phyloP scores from a whole-genome alignment of 257 asterid species.

The Solanum raphanifolium region DNA sequence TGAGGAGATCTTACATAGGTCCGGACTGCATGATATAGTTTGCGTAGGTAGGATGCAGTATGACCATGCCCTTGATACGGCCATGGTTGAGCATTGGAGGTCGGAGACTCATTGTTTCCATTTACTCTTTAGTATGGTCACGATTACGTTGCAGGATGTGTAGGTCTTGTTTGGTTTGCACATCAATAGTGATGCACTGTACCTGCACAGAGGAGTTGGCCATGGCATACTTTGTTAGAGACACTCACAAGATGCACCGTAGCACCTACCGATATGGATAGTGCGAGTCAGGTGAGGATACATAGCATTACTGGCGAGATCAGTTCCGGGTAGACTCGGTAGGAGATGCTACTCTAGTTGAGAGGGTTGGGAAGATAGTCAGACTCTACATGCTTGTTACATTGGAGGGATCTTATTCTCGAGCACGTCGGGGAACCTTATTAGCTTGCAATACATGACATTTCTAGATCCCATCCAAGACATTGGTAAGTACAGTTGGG shows the following conservation, averaged over 20 bases:
- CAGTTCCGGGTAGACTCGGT: neutral
- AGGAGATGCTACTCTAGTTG: neutral
- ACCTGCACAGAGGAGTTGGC: neutral
- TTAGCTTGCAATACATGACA: neutral
- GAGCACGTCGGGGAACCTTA: neutral
- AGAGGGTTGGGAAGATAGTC: neutral
- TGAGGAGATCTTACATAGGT: neutral
- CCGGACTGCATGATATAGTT: neutral
- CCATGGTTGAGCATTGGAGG: neutral
- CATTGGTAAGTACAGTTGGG: neutral
- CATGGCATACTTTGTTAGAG: neutral
- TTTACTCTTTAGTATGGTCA: neutral
- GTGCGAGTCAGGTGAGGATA: neutral
- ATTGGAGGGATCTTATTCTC: neutral
- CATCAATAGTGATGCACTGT: neutral
- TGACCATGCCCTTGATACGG: neutral
- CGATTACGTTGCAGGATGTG: neutral
- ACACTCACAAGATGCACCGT: neutral
- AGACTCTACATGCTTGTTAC: neutral
- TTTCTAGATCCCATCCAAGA: neutral
- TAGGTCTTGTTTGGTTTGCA: neutral
- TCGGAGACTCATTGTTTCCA: neutral
- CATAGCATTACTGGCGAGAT: neutral
- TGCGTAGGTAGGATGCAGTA: neutral
- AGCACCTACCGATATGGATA: neutral